These are phyloP conservation scores for Dryadomyces quercus-mongolicae DNA, from an alignment of 2,329 filamentous ascomycete genomes.

Conservation along the genomic window DNA sequence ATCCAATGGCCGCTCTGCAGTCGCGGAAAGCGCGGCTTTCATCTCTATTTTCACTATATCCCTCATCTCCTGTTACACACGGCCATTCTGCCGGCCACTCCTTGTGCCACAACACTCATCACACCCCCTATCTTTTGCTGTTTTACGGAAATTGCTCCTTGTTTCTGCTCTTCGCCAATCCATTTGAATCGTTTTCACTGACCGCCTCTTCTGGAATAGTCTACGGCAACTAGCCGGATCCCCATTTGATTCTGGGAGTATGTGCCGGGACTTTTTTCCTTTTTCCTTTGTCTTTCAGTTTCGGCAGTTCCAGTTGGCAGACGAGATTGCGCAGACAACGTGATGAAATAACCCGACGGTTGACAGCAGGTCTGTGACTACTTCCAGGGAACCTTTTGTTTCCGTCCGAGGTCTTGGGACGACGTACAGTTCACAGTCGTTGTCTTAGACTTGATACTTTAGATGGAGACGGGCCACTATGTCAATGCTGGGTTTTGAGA, in stretches of 20 bases:
- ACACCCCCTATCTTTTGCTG: not conserved
- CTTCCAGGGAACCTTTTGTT: not conserved
- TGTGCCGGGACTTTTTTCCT: not conserved
- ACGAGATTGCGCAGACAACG: not conserved
- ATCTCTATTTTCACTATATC: not conserved
- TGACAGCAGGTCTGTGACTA: not conserved
- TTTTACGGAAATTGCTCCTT: not conserved
- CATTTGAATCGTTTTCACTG: not conserved
- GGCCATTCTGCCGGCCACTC: not conserved
- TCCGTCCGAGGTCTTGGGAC: not conserved
- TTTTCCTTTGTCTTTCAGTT: not conserved
- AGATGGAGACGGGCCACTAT: not conserved
- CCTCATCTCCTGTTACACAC: not conserved
- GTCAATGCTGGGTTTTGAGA: not conserved
- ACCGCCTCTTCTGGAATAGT: conserved; percentile 3
- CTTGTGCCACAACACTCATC: not conserved
- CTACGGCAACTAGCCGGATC: conserved; percentile 3
- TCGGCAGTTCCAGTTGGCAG: not conserved
- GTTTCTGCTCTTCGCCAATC: not conserved
- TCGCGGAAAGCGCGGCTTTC: not conserved
- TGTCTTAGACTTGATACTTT: not conserved
- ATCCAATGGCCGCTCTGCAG: not conserved
- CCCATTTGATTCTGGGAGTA: not conserved
- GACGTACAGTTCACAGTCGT: not conserved
- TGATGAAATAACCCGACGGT: not conserved